Evolutionary conservation across 805 yeast species (phyloP).

Genomic region (Kodamaea fukazawae): DNA sequence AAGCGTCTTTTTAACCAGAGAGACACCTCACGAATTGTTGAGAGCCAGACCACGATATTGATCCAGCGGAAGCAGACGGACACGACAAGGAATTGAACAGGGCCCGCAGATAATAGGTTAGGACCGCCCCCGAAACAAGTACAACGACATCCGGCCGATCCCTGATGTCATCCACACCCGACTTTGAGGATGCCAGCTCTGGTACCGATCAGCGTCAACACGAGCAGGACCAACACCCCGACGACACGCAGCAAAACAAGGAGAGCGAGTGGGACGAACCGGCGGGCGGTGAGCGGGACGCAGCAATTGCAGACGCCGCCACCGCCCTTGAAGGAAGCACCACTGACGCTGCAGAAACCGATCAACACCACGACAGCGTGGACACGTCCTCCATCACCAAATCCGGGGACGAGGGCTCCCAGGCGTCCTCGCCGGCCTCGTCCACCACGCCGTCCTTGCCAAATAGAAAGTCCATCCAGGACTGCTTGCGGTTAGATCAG

Average conservation of each 20-base stretch:
- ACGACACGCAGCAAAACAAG: too few relatives aligned
- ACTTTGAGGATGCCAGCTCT: slow-evolving; percentile 22
- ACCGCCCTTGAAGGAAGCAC: slow-evolving; percentile 2
- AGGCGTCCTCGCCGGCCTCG: slow-evolving; percentile 7
- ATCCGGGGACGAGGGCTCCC: neutral
- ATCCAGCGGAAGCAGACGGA: too few relatives aligned
- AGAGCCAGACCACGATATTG: too few relatives aligned
- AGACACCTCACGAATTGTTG: too few relatives aligned
- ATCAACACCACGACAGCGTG: slow-evolving; percentile 4
- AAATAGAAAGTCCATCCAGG: slow-evolving; percentile 27
- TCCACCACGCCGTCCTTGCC: slow-evolving; percentile 32
- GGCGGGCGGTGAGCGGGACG: neutral
- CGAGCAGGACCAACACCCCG: slow-evolving; percentile 7
- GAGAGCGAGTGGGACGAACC: neutral
- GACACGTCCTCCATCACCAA: slow-evolving; percentile 5
- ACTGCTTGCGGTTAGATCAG: slow-evolving; percentile 21
- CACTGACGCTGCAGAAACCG: neutral
- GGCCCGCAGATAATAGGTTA: too few relatives aligned
- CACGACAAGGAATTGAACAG: too few relatives aligned
- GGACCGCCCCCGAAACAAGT: too few relatives aligned
- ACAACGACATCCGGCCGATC: neutral
- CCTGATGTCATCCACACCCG: slow-evolving; percentile 19
- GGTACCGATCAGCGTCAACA: slow-evolving; percentile 6
- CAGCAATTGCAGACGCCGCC: neutral
- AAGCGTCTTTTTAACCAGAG: too few relatives aligned